Base-by-base conservation (phyloP, 139 green algal species). In the Haematococcus sp. region DNA sequence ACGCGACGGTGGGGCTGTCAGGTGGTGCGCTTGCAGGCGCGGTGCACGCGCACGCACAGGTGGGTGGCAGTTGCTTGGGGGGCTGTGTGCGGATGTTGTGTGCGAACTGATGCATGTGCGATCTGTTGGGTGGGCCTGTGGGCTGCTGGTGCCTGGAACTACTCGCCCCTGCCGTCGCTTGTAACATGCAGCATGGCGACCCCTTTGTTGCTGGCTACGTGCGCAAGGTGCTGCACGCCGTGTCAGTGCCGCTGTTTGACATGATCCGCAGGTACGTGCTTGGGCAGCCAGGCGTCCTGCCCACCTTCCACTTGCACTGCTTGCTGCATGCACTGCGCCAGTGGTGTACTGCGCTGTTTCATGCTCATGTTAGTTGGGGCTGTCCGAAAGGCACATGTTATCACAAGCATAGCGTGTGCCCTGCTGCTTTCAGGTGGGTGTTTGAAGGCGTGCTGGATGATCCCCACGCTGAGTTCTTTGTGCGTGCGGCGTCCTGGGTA, bases 401-500 rank as follows among this genome's bases (percentile, higher is more conserved):
- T n/a, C n/a, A n/a, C n/a, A n/a, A n/a, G n/a, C n/a, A n/a, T n/a
- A n/a, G n/a, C n/a, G n/a, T n/a, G n/a, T n/a, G n/a, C n/a, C 7
- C 40, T 49, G 11, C 40, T 49, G 40, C 40, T 19, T 7, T 7
- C 40, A 59, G 67, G 9, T 98, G 94, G 94, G 81, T 97, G 56
- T 91, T 94, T 56, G 85, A 94, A 40, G 94, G 94, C 32, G 71
- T 86, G 33, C 78, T 98, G n/a, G 73, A 88, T 4, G 89, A 94
- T 63, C 76, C 84, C 0, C 71, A 86, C 67, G 71, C 52, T 23
- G 94, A 98, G 71, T 98, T 98, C 78, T 95, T 98, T 67, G 78
- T 98, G 66, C 25, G 63, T 52, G 58, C n/a, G 25, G 63, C 54
- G 60, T 32, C 20, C 46, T 68, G 63, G 68, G 68, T 74, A 32